Conservation (phyloP, 495 filamentous ascomycete genomes). For the Melanomma pulvis-pyrius region DNA sequence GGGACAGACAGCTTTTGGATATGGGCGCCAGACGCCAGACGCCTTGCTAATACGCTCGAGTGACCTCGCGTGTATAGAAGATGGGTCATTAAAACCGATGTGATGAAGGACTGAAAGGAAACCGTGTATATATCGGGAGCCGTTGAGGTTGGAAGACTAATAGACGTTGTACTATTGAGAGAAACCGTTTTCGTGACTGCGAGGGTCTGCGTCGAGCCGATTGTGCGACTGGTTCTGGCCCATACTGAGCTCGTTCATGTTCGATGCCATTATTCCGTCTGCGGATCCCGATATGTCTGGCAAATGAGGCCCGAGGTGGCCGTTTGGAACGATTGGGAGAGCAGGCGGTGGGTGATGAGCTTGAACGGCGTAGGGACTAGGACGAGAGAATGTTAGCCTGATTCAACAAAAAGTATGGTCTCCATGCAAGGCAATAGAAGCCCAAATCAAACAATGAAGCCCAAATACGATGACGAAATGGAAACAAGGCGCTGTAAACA, state of each 20-base stretch:
- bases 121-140: not conserved
- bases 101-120: too few relatives aligned
- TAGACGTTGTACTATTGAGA: slow-evolving; percentile 38
- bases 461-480: slow-evolving; percentile 14
- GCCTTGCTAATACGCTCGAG: slow-evolving; percentile 33
- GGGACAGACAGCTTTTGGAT: slow-evolving; percentile 1
- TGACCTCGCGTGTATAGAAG: not conserved
- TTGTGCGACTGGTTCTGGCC: slow-evolving; percentile 49
- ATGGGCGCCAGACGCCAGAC: slow-evolving; percentile 26
- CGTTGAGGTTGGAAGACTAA: too few relatives aligned
- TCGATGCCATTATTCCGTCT: slow-evolving; percentile 49
- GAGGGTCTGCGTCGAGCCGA: slow-evolving; percentile 53
- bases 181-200: slow-evolving; percentile 53
- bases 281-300: slow-evolving; percentile 50
- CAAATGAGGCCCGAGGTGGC: slow-evolving; percentile 49
- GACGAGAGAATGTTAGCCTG: slow-evolving; percentile 16
- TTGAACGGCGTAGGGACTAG: slow-evolving; percentile 55
- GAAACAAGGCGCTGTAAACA: slow-evolving; percentile 36
- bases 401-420: not conserved
- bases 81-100: not conserved
- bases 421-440: slow-evolving; percentile 3
- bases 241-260: slow-evolving; percentile 54
- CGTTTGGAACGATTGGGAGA: slow-evolving; percentile 47
- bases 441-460: slow-evolving; percentile 15
- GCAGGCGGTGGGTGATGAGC: slow-evolving; percentile 50